A percentile compares a stretch with the other conserved stretches of the same genome.
phyloP scores from a whole-genome alignment of 345 rosid species.

The Euphorbia tirucalli region DNA sequence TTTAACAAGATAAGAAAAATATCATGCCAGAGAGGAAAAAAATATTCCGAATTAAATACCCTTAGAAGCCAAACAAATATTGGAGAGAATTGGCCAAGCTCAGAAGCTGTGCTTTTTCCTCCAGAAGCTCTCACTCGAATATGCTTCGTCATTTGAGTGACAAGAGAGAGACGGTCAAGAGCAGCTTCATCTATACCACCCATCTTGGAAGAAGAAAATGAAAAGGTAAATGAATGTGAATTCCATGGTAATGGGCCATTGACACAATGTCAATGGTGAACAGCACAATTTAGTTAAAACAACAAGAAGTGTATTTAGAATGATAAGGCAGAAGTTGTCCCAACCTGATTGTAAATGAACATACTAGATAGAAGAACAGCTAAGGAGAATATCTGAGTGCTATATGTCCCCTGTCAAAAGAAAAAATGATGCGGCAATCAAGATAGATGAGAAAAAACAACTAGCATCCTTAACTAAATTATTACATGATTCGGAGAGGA shows the following conservation, averaged over 20 bases:
- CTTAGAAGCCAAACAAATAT: slow-evolving; percentile 98
- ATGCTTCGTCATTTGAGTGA: slow-evolving; percentile 96
- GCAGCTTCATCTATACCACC: slow-evolving; percentile 98
- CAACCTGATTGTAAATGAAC: slow-evolving; percentile 95
- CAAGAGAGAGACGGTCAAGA: slow-evolving; percentile 91
- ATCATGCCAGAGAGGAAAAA: not conserved
- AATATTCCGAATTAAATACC: slow-evolving; percentile 40
- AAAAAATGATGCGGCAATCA: not conserved
- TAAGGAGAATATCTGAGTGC: slow-evolving; percentile 96
- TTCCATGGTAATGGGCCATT: not conserved
- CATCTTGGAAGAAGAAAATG: slow-evolving; percentile 48
- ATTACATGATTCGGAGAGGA: not conserved
- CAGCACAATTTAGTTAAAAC: not conserved
- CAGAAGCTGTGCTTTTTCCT: slow-evolving; percentile 74
- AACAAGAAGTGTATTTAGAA: not conserved
- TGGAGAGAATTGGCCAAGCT: slow-evolving; percentile 90
- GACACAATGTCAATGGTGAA: not conserved
- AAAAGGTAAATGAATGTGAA: slow-evolving; percentile 2
- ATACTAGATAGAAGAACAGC: slow-evolving; percentile 96
- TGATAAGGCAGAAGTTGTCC: slow-evolving; percentile 11
- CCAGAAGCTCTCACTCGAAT: slow-evolving; percentile 92
- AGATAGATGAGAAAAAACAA: slow-evolving; percentile 5
- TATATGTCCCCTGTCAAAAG: slow-evolving; percentile 84
- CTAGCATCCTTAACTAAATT: not conserved
- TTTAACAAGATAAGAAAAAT: not conserved